Evolutionary conservation across 2,329 filamentous ascomycete species (phyloP), one percentile per base, ranked within the genome.

Genomic region (Penicillium sp.): DNA sequence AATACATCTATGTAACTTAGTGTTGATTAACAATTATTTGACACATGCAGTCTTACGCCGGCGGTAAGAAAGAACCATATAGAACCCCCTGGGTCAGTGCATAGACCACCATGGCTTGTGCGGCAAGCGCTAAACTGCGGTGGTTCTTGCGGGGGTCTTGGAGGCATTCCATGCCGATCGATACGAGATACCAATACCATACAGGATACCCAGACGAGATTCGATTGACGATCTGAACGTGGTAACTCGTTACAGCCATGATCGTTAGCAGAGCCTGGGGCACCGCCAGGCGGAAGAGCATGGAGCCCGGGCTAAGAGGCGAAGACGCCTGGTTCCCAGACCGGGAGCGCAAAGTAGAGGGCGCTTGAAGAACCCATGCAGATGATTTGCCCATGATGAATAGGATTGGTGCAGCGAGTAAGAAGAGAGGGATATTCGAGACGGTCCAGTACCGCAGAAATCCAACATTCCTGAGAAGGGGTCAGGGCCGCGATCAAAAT

Each of bases 201-300:
- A 95, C 76, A 1, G 92, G 90, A 73, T 93, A 96, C 0, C 88
- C 93, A 0, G 93, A 96, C 1, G 91, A 89, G 16, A 99, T 83
- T 25, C 95, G 86, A 45, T 89, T 96, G 67, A 98, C 89, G 65
- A 99, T 96, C 75, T 99, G 95, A 26, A 97, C 89, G 71, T 99
- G 95, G 70, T 96, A 96, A 61, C 80, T 91, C 13, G 88, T 91
- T 21, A 93, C 75, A 21, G 92, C 90, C 58, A 93, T 74, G 2
- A 85, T 59, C 1, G 89, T 88, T 19, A 99, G 80, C 3, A 93
- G 56, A 1, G 90, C 74, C 73, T 99, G 93, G 4, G 86, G 84
- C 3, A 88, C 75, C 1, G 91, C 91, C 59, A 96, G 79, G 23
- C 84, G 83, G 27, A 75, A 75, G 7, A 81, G 68, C 52, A 75